Percentiles rank a stretch among this genome's conserved stretches.
These are phyloP conservation scores for Penicillium sp. DNA, from an alignment of 2,329 filamentous ascomycete species.

Conservation along the genomic window DNA sequence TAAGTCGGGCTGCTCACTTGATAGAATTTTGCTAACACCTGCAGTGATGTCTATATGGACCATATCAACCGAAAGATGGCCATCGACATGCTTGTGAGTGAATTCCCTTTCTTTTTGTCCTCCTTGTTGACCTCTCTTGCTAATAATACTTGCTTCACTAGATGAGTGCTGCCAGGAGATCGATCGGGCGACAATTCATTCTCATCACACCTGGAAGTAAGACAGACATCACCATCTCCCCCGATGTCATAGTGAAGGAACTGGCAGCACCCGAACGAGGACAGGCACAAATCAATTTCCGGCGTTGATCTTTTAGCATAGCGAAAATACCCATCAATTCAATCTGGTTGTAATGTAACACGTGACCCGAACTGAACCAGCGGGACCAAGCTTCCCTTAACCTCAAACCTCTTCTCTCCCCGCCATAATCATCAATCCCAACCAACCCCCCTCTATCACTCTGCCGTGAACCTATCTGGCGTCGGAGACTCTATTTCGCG, in stretches of 20 bases:
- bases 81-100: conserved; percentile 84
- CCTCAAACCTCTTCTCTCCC: conserved; percentile 13
- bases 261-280: conserved; percentile 49
- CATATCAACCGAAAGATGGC: conserved; percentile 91
- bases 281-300: conserved; percentile 35
- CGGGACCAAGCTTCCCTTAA: conserved; percentile 7
- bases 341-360: neutral
- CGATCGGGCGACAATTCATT: conserved; percentile 90
- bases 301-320: neutral
- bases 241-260: conserved; percentile 49
- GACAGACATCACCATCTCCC: conserved; percentile 48
- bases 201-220: conserved; percentile 94
- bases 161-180: conserved; percentile 81
- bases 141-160: conserved; percentile 36
- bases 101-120: neutral
- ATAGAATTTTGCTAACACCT: neutral
- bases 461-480: neutral
- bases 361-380: conserved; percentile 3
- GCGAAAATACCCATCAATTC: conserved; percentile 9
- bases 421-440: conserved; percentile 4
- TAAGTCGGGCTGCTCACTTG: conserved; percentile 37
- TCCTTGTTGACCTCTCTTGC: neutral
- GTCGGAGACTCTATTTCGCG: neutral
- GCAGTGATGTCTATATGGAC: conserved; percentile 94
- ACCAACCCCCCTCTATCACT: neutral